Conservation (phyloP, 345 rosid genomes). For the Cardiospermum halicacabum region DNA sequence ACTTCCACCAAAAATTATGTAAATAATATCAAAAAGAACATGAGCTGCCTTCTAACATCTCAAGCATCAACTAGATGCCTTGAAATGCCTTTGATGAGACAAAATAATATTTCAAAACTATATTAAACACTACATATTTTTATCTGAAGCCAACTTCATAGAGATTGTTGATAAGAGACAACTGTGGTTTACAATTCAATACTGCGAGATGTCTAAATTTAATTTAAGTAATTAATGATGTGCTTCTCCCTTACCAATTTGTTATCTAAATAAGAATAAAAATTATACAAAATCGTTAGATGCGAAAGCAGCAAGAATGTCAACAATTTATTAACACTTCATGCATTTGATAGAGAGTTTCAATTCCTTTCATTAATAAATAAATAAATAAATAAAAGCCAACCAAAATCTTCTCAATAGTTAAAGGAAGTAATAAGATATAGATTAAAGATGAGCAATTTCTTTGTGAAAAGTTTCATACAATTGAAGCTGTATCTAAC, state of each 20-base stretch:
- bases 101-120: too few relatives aligned
- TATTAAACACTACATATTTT: not conserved
- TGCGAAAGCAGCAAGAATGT: not conserved
- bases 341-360: not conserved
- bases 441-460: not conserved
- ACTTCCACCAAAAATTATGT: not conserved
- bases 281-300: not conserved
- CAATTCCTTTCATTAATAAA: not conserved
- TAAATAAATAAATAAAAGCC: not conserved
- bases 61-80: too few relatives aligned
- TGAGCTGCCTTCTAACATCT: too few relatives aligned
- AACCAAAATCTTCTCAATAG: not conserved
- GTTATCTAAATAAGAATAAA: not conserved
- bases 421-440: not conserved
- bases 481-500: not conserved
- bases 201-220: not conserved
- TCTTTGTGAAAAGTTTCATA: not conserved
- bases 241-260: not conserved
- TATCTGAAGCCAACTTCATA: not conserved
- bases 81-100: too few relatives aligned
- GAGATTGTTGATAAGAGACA: not conserved
- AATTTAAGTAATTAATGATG: not conserved
- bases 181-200: not conserved
- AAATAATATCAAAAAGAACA: not conserved
- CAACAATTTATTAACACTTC: not conserved